A percentile compares a stretch with the other conserved stretches of the same genome.
phyloP scores from a whole-genome alignment of 352 stramenopile species.

The Pythium brassicae region DNA sequence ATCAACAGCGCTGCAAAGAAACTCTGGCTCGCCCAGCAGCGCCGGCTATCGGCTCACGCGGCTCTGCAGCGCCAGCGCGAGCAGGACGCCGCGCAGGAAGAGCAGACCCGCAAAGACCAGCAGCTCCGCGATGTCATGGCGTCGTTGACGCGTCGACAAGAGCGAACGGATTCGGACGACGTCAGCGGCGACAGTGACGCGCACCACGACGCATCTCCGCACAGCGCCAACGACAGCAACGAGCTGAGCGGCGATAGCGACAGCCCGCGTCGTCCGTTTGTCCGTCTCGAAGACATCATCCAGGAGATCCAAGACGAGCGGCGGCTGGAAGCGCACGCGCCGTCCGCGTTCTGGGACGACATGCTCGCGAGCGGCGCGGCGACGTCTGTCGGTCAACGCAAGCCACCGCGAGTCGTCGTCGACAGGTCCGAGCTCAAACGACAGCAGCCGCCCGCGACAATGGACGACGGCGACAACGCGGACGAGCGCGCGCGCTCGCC shows the following conservation, averaged over 20 bases:
- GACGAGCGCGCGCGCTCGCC: constrained; percentile 34
- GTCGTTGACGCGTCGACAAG: constrained; percentile 10
- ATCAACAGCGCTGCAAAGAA: constrained; percentile 47
- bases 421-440: constrained; percentile 10
- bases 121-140: constrained; percentile 28
- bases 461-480: constrained; percentile 3
- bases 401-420: constrained; percentile 1
- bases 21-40: constrained; percentile 45
- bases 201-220: background rate
- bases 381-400: background rate
- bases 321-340: background rate
- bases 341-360: constrained; percentile 6
- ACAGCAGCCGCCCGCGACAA: background rate
- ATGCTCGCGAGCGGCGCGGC: constrained; percentile 10
- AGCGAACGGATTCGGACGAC: background rate
- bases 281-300: constrained; percentile 44
- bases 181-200: constrained; percentile 4
- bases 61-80: constrained; percentile 2
- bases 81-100: background rate
- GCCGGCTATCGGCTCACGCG: constrained; percentile 12
- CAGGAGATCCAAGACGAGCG: constrained; percentile 32
- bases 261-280: background rate
- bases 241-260: background rate
- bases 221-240: background rate
- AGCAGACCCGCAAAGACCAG: constrained; percentile 12